Evolutionary conservation across 495 filamentous ascomycete genomes (phyloP).

Genomic region (Cryomyces antarcticus): DNA sequence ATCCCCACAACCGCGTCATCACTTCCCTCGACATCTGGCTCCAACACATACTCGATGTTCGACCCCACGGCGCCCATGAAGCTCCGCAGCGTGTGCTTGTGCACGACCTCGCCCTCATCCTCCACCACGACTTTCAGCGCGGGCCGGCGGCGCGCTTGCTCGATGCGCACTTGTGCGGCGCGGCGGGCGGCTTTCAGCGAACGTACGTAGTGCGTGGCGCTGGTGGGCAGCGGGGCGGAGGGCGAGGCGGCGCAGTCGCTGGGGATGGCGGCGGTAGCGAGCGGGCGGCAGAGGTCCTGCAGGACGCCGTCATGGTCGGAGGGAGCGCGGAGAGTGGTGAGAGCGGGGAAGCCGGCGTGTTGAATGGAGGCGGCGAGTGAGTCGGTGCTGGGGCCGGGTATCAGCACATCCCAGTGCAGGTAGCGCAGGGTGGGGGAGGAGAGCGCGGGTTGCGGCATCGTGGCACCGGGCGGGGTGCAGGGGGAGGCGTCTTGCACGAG

Average conservation of each 20-base stretch:
- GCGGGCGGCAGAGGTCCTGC: conserved; percentile 14
- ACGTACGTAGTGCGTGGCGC: conserved; percentile 2
- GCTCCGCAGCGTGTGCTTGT: conserved; percentile 29
- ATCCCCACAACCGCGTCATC: conserved; percentile 37
- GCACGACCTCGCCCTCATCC: conserved; percentile 21
- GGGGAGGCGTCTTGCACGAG: conserved; percentile 48
- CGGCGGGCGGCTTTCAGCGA: conserved; percentile 7
- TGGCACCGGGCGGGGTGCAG: conserved; percentile 24
- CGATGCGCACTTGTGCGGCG: conserved; percentile 21
- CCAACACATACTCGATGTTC: conserved; percentile 35
- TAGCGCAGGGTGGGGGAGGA: conserved; percentile 43
- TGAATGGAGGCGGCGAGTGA: conserved; percentile 56
- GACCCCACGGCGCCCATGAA: conserved; percentile 37
- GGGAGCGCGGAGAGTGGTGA: conserved; percentile 42
- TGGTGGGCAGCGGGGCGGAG: background rate
- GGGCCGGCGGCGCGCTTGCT: conserved; percentile 29
- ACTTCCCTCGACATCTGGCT: conserved; percentile 33
- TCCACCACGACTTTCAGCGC: conserved; percentile 36
- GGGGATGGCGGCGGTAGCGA: conserved; percentile 4
- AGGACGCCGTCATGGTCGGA: conserved; percentile 15
- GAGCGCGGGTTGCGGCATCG: conserved; percentile 48
- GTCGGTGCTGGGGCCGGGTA: conserved; percentile 35
- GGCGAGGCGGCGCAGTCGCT: conserved; percentile 1
- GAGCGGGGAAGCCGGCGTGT: conserved; percentile 45
- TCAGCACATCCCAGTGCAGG: conserved; percentile 66